Conservation (phyloP, 176 grass and related monocot species). For the Neostapfia colusana region DNA sequence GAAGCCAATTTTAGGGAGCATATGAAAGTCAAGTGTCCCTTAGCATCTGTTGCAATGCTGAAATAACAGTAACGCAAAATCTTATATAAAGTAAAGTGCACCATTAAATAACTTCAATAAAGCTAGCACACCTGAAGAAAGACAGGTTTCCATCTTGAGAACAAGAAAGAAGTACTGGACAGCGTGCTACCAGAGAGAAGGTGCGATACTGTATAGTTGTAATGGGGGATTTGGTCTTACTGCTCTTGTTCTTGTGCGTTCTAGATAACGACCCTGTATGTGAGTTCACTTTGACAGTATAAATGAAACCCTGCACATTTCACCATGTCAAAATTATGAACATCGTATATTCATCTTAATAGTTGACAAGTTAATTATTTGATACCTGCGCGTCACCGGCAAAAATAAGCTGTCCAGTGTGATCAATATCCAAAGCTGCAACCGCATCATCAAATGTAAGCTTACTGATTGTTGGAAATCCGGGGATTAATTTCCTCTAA, state of each 20-base stretch:
- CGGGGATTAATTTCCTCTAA: too few relatives aligned
- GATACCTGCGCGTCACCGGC: constrained; percentile 85
- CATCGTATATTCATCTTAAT: constrained; percentile 2
- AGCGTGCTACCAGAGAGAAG: constrained; percentile 81
- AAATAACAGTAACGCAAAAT: constrained; percentile 31
- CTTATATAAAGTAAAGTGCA: constrained; percentile 31
- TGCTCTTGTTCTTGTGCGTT: constrained; percentile 82
- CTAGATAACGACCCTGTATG: constrained; percentile 85
- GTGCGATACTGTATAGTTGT: constrained; percentile 82
- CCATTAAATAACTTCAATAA: constrained; percentile 17
- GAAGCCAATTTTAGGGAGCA: constrained; percentile 83
- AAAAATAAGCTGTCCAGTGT: constrained; percentile 91
- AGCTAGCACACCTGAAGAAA: constrained; percentile 82
- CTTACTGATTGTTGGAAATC: too few relatives aligned
- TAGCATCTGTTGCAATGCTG: constrained; percentile 70
- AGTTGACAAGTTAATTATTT: constrained; percentile 25
- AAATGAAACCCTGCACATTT: constrained; percentile 77
- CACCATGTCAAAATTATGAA: constrained; percentile 34
- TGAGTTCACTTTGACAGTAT: constrained; percentile 74
- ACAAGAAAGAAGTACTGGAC: constrained; percentile 88
- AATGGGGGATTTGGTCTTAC: constrained; percentile 71
- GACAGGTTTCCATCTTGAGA: constrained; percentile 88
- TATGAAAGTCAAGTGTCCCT: constrained; percentile 82
- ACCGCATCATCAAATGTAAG: constrained; percentile 88
- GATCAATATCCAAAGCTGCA: constrained; percentile 92